Evolutionary conservation across 352 stramenopile species (phyloP).

Genomic region (Globisporangium megalacanthum): DNA sequence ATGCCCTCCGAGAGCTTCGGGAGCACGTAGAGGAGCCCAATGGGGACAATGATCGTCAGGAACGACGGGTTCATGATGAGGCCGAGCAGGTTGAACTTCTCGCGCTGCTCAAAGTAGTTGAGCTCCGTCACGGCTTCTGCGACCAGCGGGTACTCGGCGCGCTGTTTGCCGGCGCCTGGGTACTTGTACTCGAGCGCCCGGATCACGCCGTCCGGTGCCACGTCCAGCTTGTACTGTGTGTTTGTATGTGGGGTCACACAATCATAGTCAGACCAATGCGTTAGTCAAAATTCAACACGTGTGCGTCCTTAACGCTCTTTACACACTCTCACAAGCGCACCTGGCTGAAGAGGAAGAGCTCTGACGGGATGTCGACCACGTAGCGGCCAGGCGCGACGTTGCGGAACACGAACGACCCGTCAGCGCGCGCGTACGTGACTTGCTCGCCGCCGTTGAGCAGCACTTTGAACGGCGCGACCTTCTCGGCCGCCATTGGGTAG

Average conservation of each 20-base stretch:
- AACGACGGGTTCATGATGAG: conserved; percentile 82
- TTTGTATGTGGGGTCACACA: not conserved
- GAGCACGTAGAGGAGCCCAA: conserved; percentile 72
- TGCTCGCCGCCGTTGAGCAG: conserved; percentile 73
- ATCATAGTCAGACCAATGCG: not conserved
- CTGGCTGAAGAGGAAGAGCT: conserved; percentile 69
- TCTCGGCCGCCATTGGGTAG: conserved; percentile 40
- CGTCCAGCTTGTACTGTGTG: conserved; percentile 4
- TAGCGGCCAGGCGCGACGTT: conserved; percentile 67
- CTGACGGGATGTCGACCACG: conserved; percentile 65
- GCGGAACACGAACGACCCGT: conserved; percentile 71
- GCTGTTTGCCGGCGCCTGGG: conserved; percentile 55
- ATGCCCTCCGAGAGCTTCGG: conserved; percentile 76
- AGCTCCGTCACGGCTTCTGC: conserved; percentile 64
- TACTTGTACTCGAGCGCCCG: conserved; percentile 72
- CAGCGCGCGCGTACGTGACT: conserved; percentile 51
- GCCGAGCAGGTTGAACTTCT: conserved; percentile 75
- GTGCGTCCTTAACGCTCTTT: not conserved
- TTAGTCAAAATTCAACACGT: not conserved
- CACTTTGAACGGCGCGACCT: conserved; percentile 55
- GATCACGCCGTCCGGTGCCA: conserved; percentile 13
- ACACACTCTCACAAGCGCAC: conserved; percentile 3
- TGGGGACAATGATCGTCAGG: conserved; percentile 69
- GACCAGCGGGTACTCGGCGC: conserved; percentile 53
- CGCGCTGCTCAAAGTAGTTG: conserved; percentile 78